Percentiles rank a stretch among this genome's conserved stretches.
Evolutionary conservation across 2,329 filamentous ascomycete genomes (phyloP).

Genomic region (Macrophomina tecta): DNA sequence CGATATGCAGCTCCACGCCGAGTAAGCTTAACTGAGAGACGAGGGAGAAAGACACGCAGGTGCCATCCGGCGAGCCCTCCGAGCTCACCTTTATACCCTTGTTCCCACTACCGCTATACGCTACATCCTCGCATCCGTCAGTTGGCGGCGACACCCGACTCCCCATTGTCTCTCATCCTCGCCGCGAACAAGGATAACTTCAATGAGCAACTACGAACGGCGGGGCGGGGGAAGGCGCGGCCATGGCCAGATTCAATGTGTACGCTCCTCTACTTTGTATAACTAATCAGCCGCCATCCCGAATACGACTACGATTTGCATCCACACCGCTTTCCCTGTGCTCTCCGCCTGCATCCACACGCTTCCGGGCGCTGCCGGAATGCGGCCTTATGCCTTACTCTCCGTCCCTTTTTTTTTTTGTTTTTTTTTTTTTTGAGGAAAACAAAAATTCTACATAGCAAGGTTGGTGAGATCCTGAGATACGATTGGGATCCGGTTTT

Average conservation of each 20-base stretch:
- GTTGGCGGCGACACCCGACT: slow-evolving; percentile 3
- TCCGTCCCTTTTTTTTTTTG: too few relatives aligned
- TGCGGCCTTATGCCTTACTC: not conserved
- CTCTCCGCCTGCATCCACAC: not conserved
- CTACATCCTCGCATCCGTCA: not conserved
- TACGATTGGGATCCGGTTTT: not conserved
- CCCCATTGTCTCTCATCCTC: not conserved
- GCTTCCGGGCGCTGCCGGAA: slow-evolving; percentile 4
- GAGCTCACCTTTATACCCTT: not conserved
- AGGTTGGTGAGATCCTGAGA: not conserved
- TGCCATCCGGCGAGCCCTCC: not conserved
- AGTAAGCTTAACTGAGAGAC: not conserved
- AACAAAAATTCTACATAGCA: not conserved
- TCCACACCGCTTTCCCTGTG: not conserved
- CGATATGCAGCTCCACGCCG: not conserved
- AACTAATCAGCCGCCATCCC: not conserved
- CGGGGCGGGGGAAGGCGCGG: too few relatives aligned
- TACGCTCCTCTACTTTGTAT: not conserved
- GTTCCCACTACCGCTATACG: not conserved
- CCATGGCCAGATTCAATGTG: not conserved
- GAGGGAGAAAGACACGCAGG: not conserved
- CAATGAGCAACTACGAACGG: too few relatives aligned
- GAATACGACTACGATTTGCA: slow-evolving; percentile 5
- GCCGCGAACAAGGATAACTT: too few relatives aligned
- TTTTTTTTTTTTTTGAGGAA: too few relatives aligned